These are phyloP conservation scores for Colletotrichum zoysiae DNA, from an alignment of 2,329 filamentous ascomycete species.

Conservation along the genomic window DNA sequence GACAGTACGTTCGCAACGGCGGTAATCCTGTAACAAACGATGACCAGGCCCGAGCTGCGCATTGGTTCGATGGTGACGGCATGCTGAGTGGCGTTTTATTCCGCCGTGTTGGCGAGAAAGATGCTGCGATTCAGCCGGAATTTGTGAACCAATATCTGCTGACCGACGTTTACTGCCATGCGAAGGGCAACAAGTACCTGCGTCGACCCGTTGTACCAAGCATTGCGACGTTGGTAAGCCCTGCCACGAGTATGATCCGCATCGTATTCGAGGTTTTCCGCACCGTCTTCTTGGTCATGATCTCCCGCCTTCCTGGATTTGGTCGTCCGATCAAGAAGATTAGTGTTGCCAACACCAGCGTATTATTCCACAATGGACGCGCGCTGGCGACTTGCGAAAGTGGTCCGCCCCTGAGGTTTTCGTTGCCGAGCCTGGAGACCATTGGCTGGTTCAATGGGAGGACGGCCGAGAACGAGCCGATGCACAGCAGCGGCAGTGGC, in stretches of 20 bases:
- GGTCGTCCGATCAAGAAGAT: slow-evolving; percentile 71
- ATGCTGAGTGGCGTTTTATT: slow-evolving; percentile 79
- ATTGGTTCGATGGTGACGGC: slow-evolving; percentile 83
- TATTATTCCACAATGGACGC: slow-evolving; percentile 76
- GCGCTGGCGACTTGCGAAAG: slow-evolving; percentile 79
- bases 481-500: slow-evolving; percentile 46
- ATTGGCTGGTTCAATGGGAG: slow-evolving; percentile 78
- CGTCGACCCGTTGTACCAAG: slow-evolving; percentile 73
- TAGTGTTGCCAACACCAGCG: slow-evolving; percentile 76
- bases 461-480: slow-evolving; percentile 63
- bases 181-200: slow-evolving; percentile 59
- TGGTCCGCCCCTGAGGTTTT: slow-evolving; percentile 75
- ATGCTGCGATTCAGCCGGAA: slow-evolving; percentile 65
- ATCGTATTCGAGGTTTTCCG: slow-evolving; percentile 67
- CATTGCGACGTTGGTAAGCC: slow-evolving; percentile 75
- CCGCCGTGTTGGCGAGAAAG: slow-evolving; percentile 51
- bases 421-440: slow-evolving; percentile 73
- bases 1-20: slow-evolving; percentile 80
- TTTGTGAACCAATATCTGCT: slow-evolving; percentile 79
- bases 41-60: slow-evolving; percentile 71
- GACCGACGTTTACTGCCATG: slow-evolving; percentile 74
- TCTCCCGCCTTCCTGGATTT: slow-evolving; percentile 70
- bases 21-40: slow-evolving; percentile 75
- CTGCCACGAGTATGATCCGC: slow-evolving; percentile 62
- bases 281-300: slow-evolving; percentile 67